Conservation (phyloP, 2,329 filamentous ascomycete species). For the Fusarium transvaalense region DNA sequence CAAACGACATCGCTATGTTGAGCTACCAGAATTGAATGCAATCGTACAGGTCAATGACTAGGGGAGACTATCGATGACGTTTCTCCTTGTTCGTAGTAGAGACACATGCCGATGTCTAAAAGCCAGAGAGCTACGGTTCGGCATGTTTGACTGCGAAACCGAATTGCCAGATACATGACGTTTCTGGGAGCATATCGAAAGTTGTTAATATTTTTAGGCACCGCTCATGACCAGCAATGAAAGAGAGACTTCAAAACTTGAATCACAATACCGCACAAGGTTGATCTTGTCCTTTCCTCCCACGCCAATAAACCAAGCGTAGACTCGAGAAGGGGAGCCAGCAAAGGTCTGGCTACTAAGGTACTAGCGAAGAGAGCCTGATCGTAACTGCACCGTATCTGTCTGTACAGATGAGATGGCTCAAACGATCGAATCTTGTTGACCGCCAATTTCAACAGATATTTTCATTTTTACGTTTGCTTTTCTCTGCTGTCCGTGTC, state of each 20-base stretch:
- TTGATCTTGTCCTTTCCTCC: not conserved
- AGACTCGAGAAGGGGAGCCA: not conserved
- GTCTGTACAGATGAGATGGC: not conserved
- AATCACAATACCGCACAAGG: not conserved
- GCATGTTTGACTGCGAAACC: not conserved
- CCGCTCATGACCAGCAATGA: not conserved
- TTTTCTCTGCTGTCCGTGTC: constrained; percentile 1
- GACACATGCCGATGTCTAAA: not conserved
- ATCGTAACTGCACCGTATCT: constrained; percentile 6
- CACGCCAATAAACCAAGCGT: not conserved
- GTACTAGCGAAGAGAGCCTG: not conserved
- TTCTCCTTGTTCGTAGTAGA: not conserved
- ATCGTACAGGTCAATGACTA: not conserved
- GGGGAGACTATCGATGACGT: not conserved
- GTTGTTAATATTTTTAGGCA: not conserved
- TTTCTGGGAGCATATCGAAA: not conserved
- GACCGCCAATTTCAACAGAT: constrained; percentile 17
- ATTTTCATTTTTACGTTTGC: not conserved
- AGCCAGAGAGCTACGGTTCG: not conserved
- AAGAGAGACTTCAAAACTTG: not conserved
- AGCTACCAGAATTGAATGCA: not conserved
- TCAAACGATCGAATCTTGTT: constrained; percentile 9
- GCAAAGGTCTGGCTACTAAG: not conserved
- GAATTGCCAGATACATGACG: not conserved
- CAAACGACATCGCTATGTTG: not conserved